Evolutionary conservation across 2,329 filamentous ascomycete species (phyloP).

Genomic region (Balansia obtecta): DNA sequence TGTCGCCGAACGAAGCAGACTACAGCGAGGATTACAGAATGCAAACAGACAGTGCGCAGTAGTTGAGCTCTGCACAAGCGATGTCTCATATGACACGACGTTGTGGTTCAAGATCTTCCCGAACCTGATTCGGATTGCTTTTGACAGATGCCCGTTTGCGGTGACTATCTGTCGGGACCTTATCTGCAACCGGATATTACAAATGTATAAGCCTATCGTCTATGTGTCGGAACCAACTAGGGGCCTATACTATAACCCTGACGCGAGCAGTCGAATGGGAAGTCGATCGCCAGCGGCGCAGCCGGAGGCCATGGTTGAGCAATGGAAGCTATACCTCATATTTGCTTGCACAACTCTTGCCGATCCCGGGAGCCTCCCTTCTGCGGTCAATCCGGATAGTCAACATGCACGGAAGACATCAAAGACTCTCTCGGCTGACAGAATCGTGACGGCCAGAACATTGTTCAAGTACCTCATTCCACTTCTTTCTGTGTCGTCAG

Average conservation of each 20-base stretch:
- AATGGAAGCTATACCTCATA: slow-evolving; percentile 95
- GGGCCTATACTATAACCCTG: slow-evolving; percentile 50
- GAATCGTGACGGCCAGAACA: slow-evolving; percentile 76
- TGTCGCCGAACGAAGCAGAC: slow-evolving; percentile 79
- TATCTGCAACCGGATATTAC: slow-evolving; percentile 80
- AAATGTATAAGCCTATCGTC: slow-evolving; percentile 82
- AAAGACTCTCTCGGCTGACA: slow-evolving; percentile 52
- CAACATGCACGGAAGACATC: slow-evolving; percentile 79
- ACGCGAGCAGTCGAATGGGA: slow-evolving; percentile 38
- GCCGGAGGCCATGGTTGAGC: slow-evolving; percentile 81
- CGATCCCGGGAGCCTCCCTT: slow-evolving; percentile 53
- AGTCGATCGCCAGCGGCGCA: slow-evolving; percentile 54
- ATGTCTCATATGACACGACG: slow-evolving; percentile 86
- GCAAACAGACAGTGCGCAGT: slow-evolving; percentile 75
- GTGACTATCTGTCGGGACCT: slow-evolving; percentile 84
- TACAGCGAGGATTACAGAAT: slow-evolving; percentile 81
- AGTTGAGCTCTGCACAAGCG: slow-evolving; percentile 89
- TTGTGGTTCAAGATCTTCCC: slow-evolving; percentile 98
- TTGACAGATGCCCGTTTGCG: slow-evolving; percentile 81
- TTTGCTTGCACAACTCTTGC: slow-evolving; percentile 94
- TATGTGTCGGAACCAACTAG: slow-evolving; percentile 62
- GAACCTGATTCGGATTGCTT: slow-evolving; percentile 81
- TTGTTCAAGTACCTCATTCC: slow-evolving; percentile 89
- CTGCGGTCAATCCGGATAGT: slow-evolving; percentile 32
- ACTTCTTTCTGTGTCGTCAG: slow-evolving; percentile 66